A percentile compares a stretch with the other conserved stretches of the same genome.
Evolutionary conservation across 2,329 filamentous ascomycete genomes (phyloP).

Genomic region (Cladophialophora exuberans): DNA sequence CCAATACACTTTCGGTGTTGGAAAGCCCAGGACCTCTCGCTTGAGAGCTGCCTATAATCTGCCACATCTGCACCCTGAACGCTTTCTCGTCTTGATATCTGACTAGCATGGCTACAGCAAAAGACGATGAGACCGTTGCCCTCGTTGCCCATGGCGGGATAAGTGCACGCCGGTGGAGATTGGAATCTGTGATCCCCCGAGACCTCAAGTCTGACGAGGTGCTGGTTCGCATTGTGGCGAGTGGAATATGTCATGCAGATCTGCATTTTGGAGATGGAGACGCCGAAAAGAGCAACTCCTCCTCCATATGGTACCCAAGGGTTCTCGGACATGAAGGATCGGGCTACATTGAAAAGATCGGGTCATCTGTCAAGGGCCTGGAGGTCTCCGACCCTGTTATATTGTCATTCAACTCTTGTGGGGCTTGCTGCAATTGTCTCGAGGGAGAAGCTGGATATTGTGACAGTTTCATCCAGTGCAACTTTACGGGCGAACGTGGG

Average conservation of each 20-base stretch:
- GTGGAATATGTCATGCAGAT: conserved; percentile 20
- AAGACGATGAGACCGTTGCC: no score
- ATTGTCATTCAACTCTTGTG: conserved; percentile 53
- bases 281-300: no score
- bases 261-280: conserved; percentile 36
- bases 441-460: conserved; percentile 53
- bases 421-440: conserved; percentile 51
- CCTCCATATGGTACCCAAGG: no score
- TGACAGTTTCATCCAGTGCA: conserved; percentile 50
- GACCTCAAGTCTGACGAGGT: conserved; percentile 33
- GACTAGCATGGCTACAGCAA: no score
- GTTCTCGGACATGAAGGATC: background rate
- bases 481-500: conserved; percentile 39
- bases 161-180: background rate
- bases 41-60: no score
- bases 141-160: background rate
- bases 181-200: background rate
- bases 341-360: conserved; percentile 10
- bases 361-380: background rate
- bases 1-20: no score
- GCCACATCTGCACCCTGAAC: no score
- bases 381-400: conserved; percentile 36
- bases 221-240: conserved; percentile 12
- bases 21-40: no score
- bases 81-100: no score